A percentile compares a stretch with the other conserved stretches of the same genome.
Conservation (phyloP, 305 asterid genomes). For the Solanum chacoense region DNA sequence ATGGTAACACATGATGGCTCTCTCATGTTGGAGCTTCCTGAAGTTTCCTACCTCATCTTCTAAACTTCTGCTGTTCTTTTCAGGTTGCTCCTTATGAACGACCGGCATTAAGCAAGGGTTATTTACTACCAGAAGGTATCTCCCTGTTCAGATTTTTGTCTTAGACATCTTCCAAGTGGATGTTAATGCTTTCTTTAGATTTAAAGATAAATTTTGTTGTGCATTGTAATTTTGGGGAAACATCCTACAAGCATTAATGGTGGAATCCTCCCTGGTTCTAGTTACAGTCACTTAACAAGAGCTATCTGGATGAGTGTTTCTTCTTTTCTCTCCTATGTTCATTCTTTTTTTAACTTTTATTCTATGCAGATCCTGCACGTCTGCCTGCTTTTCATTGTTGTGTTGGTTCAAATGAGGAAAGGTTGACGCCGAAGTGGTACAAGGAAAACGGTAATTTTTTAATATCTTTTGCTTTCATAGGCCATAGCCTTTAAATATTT, state of each 20-base stretch:
- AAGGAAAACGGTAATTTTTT: slow-evolving; percentile 52
- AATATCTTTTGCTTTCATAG: neutral
- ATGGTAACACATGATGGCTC: neutral
- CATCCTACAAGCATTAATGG: neutral
- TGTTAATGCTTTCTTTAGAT: neutral
- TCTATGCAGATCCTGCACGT: slow-evolving; percentile 55
- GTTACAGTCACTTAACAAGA: neutral
- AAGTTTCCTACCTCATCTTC: neutral
- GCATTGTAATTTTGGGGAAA: neutral
- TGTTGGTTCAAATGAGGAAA: slow-evolving; percentile 71
- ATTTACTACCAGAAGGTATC: slow-evolving; percentile 87
- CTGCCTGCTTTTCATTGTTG: slow-evolving; percentile 79
- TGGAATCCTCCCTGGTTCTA: neutral
- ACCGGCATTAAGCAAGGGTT: slow-evolving; percentile 95
- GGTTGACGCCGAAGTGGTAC: slow-evolving; percentile 63
- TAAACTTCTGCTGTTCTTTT: slow-evolving; percentile 7
- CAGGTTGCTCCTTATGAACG: slow-evolving; percentile 98
- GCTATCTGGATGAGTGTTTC: neutral
- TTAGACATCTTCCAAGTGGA: neutral
- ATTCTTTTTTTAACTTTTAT: neutral
- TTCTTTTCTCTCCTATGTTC: neutral
- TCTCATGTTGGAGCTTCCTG: neutral
- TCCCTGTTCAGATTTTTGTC: neutral
- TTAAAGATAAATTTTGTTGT: neutral
- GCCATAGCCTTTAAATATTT: neutral